phyloP scores from a whole-genome alignment of 805 yeast species.

The Pichia californica region DNA sequence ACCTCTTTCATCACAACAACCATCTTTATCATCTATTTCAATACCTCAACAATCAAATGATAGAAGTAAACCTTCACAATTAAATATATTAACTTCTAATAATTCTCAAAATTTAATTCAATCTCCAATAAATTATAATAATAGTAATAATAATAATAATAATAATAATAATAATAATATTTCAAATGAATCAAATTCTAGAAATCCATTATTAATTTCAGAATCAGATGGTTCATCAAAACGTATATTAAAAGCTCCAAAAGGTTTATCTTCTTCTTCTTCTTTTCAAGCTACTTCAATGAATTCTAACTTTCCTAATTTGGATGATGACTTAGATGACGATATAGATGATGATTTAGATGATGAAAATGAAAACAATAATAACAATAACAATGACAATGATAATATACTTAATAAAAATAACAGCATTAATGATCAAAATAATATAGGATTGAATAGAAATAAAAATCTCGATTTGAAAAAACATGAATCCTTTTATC shows the following conservation, averaged over 20 bases:
- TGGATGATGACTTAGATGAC: constrained; percentile 7
- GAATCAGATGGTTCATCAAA: too few relatives aligned
- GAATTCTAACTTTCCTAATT: not conserved
- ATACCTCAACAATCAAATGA: not conserved
- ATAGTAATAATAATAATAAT: constrained; percentile 3
- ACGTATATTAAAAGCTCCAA: constrained; percentile 4
- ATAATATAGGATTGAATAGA: too few relatives aligned
- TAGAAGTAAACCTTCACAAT: too few relatives aligned
- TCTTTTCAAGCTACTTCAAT: constrained; percentile 7
- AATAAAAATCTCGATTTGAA: not conserved
- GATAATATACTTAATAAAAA: not conserved
- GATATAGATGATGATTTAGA: constrained; percentile 6
- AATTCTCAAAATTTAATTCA: not conserved
- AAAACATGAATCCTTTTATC: constrained; percentile 2
- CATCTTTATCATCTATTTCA: not conserved
- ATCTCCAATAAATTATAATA: not conserved
- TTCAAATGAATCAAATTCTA: not conserved
- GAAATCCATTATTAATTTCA: too few relatives aligned
- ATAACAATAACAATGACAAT: not conserved
- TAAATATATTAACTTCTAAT: not conserved
- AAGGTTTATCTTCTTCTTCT: not conserved
- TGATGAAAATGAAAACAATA: not conserved
- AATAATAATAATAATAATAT: not conserved
- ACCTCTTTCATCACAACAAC: too few relatives aligned
- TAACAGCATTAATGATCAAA: not conserved